phyloP scores from a whole-genome alignment of 768 basidiomycete genomes.

The Phallus indusiatus region DNA sequence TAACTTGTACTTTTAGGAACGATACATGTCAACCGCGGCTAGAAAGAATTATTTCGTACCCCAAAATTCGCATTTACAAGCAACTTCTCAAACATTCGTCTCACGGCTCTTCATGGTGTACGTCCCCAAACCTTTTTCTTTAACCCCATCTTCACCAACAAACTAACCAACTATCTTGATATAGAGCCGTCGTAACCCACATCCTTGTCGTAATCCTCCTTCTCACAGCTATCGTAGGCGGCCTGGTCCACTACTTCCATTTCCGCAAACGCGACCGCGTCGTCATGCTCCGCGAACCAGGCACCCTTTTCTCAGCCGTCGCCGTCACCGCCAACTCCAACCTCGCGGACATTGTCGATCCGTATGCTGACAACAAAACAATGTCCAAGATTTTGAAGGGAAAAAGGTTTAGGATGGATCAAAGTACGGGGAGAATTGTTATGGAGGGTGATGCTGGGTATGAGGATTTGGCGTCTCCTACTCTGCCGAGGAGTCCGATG shows the following conservation, averaged over 20 bases:
- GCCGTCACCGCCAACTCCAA: slow-evolving; percentile 43
- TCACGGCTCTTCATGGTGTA: slow-evolving; percentile 44
- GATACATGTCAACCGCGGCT: slow-evolving; percentile 41
- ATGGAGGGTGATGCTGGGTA: slow-evolving; percentile 35
- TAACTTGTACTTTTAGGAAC: slow-evolving; percentile 21
- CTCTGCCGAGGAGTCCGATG: no score
- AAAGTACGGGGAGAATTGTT: slow-evolving; percentile 38
- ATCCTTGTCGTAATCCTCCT: slow-evolving; percentile 34
- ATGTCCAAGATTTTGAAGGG: slow-evolving; percentile 32
- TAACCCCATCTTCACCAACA: background rate
- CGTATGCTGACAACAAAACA: slow-evolving; percentile 40
- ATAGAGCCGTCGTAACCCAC: slow-evolving; percentile 34
- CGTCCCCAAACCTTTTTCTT: no score
- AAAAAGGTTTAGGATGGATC: slow-evolving; percentile 43
- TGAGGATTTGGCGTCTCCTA: background rate
- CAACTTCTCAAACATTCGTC: slow-evolving; percentile 35
- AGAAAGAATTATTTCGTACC: slow-evolving; percentile 41
- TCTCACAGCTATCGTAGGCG: slow-evolving; percentile 33
- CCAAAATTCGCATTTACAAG: slow-evolving; percentile 24
- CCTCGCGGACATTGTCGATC: slow-evolving; percentile 48
- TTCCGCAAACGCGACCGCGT: slow-evolving; percentile 34
- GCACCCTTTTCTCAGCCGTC: slow-evolving; percentile 49
- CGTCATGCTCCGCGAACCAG: slow-evolving; percentile 36
- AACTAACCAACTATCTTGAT: background rate
- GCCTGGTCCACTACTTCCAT: slow-evolving; percentile 40